Conservation (phyloP, 139 green algal species). For the Chloropicon primus region DNA sequence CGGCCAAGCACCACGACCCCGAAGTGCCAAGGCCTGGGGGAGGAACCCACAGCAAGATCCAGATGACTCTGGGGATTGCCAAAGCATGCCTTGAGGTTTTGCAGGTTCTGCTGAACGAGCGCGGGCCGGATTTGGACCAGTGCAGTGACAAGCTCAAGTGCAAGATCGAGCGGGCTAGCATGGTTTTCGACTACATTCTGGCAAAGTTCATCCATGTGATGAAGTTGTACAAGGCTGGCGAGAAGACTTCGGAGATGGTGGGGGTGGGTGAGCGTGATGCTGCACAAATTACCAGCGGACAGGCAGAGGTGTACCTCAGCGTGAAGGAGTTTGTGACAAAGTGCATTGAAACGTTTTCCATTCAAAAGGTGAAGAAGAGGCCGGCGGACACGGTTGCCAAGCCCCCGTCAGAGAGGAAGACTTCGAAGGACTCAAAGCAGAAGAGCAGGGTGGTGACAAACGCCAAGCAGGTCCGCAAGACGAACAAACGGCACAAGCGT, state of each 20-base stretch:
- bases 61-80: not conserved
- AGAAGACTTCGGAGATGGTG: too few species aligned
- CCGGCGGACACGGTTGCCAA: not conserved
- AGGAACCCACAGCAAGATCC: not conserved
- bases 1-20: too few species aligned
- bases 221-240: not conserved
- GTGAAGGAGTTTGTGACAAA: not conserved
- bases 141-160: not conserved
- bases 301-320: not conserved
- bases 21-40: too few species aligned
- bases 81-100: not conserved
- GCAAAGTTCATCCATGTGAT: not conserved
- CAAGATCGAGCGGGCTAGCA: not conserved
- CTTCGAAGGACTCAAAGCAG: not conserved
- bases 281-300: too few species aligned
- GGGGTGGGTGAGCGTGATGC: too few species aligned
- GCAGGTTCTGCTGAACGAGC: not conserved
- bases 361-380: not conserved
- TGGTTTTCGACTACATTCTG: not conserved
- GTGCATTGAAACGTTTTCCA: not conserved
- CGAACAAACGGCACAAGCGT: not conserved
- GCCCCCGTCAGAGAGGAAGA: not conserved
- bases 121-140: not conserved
- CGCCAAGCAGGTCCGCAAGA: not conserved
- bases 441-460: not conserved